Conservation (phyloP, 116 monocot species). For the Dioscorea cayenensis region DNA sequence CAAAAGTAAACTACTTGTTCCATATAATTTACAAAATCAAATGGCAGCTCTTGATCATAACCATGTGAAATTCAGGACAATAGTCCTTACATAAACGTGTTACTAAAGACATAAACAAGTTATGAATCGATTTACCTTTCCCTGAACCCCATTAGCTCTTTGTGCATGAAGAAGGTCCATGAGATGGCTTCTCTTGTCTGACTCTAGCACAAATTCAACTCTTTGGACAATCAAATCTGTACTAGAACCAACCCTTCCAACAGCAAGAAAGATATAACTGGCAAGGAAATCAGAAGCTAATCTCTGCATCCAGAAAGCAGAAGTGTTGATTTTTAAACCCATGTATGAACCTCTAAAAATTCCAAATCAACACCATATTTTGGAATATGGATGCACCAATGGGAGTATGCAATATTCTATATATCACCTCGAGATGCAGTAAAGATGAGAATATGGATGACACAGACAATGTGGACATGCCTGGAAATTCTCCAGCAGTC, state of each 20-base stretch:
- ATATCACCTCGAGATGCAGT: too few relatives aligned
- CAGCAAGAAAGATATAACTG: conserved; percentile 48
- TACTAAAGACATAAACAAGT: background rate
- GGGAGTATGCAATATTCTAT: too few relatives aligned
- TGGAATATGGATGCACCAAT: too few relatives aligned
- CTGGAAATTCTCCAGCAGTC: too few relatives aligned
- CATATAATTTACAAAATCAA: background rate
- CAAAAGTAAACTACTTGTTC: background rate
- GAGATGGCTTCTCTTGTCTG: conserved; percentile 58
- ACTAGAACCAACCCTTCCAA: conserved; percentile 62
- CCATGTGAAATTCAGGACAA: background rate
- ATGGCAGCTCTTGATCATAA: background rate
- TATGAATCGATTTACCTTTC: conserved; percentile 20
- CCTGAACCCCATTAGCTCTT: conserved; percentile 42
- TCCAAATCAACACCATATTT: too few relatives aligned
- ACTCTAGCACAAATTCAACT: conserved; percentile 50
- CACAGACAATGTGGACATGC: too few relatives aligned
- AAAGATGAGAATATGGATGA: too few relatives aligned
- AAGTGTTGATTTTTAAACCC: background rate
- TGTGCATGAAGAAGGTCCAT: conserved; percentile 64
- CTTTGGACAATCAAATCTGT: conserved; percentile 56
- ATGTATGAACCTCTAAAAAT: background rate
- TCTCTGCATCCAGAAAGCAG: conserved; percentile 21
- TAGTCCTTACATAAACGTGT: background rate
- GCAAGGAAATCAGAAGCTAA: conserved; percentile 52